Evolutionary conservation across 2,329 filamentous ascomycete genomes (phyloP).

Genomic region (Pseudophaeomoniella oleicola): DNA sequence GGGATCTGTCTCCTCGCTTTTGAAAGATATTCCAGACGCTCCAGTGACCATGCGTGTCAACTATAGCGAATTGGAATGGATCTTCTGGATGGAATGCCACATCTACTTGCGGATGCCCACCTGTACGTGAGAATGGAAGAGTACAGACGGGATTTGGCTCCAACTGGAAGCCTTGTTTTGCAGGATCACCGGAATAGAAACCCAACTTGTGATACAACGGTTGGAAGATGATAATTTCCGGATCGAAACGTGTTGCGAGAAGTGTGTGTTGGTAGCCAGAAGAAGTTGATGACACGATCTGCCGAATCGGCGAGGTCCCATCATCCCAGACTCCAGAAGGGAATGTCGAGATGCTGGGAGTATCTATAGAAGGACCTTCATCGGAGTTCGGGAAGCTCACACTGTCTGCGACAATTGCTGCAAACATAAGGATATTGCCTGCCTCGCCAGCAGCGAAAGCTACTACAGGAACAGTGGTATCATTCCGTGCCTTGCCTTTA

Average conservation of each 20-base stretch:
- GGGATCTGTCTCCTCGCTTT: conserved; percentile 15
- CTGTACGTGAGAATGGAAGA: conserved; percentile 27
- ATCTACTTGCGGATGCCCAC: conserved; percentile 34
- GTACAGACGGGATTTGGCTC: conserved; percentile 31
- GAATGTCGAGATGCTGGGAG: background rate
- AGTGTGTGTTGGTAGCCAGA: background rate
- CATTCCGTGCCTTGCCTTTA: too few relatives aligned
- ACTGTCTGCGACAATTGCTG: background rate
- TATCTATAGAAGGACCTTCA: background rate
- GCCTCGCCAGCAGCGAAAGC: background rate
- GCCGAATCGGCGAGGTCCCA: background rate
- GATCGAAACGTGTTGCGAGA: background rate
- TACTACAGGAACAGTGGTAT: too few relatives aligned
- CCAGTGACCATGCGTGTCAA: conserved; percentile 41
- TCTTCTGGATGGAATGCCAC: conserved; percentile 47
- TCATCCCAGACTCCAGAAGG: background rate
- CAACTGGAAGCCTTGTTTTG: too few relatives aligned
- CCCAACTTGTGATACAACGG: too few relatives aligned
- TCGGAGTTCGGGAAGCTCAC: background rate
- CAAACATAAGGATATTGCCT: background rate
- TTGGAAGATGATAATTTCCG: background rate
- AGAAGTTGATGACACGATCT: background rate
- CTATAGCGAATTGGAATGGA: conserved; percentile 38
- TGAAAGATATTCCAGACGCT: conserved; percentile 30
- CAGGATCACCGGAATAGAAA: too few relatives aligned